Base-by-base conservation (phyloP, 371 early-diverging fungal species). In the Rhizopus microsporus region DNA sequence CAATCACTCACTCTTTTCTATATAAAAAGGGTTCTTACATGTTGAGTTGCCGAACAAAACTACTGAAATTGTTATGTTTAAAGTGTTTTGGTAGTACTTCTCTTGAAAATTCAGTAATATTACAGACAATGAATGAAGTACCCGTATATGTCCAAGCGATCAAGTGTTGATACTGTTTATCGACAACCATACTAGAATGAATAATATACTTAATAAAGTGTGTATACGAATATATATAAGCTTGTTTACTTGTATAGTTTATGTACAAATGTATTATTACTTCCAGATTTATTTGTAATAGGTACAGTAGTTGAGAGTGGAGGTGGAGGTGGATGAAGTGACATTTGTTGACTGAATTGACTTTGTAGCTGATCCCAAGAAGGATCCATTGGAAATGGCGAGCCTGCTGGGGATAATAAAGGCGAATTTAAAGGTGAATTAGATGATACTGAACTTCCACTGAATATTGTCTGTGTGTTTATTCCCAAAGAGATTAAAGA, bases 1-100 rank as follows among this genome's bases (percentile, higher is more conserved):
- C 7, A 31, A 44, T 35, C 3, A 29, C 17, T 51, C 40, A 10
- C 12, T 43, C 16, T 33, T 15, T 45, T 35, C 5, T 33, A 54
- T 33, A 29, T 29, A 10, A 40, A 32, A 47, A 29, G n/a, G 12
- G 33, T 34, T 31, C 12, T 68, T 88, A 89, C 88, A 87, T 91
- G 63, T 95, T 94, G 29, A 94, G 76, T 68, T 95, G 95, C 48
- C 94, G 75, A 17, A 94, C 90, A 80, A 95, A 95, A 43, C 89
- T 88, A 29, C 86, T 85, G 62, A 93, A 89, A 68, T 95, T 95
- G 65, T 85, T 90, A 71, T 94, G 94, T 71, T 93, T 93, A 70
- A 93, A 94, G 68, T 90, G 88, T 51, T 85, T 85, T 23, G 92
- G 90, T 34, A 96, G 72, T 1, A 94, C 88, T 58, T 84, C 85